A percentile compares a stretch with the other conserved stretches of the same genome.
phyloP scores from a whole-genome alignment of 73 alveolate genomes.

The Paramecium sexaurelia region DNA sequence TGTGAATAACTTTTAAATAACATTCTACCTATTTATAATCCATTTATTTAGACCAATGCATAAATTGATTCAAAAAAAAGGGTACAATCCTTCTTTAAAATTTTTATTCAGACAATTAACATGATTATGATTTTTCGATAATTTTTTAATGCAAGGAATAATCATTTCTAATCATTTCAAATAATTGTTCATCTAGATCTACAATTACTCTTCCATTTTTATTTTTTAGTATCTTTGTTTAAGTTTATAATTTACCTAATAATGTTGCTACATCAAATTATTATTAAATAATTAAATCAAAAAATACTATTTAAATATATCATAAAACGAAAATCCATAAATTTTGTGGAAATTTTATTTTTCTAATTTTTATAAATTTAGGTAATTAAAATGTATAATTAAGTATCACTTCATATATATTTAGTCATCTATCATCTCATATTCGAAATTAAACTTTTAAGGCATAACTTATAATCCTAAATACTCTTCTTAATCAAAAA shows the following conservation, averaged over 20 bases:
- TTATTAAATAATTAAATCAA: background rate
- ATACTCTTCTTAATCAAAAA: background rate
- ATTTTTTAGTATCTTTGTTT: background rate
- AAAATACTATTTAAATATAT: background rate
- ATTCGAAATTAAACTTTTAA: background rate
- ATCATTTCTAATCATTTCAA: background rate
- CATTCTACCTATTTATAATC: background rate
- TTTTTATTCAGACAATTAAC: background rate
- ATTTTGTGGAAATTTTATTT: background rate
- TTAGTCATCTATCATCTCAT: background rate
- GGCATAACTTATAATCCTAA: background rate
- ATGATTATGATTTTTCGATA: background rate
- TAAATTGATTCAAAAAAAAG: conserved; percentile 21
- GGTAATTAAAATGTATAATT: background rate
- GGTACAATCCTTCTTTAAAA: conserved; percentile 47
- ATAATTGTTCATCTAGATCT: background rate
- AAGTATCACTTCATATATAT: background rate
- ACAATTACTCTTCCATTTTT: background rate
- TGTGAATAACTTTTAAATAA: background rate
- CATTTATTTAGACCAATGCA: conserved; percentile 30
- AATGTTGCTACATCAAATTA: background rate
- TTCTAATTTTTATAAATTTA: background rate
- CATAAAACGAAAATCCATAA: background rate
- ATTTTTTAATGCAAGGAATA: background rate
- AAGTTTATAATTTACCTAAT: background rate